These are phyloP conservation scores for Fraxinus xanthoxyloides DNA, from an alignment of 305 asterid species.

Conservation along the genomic window DNA sequence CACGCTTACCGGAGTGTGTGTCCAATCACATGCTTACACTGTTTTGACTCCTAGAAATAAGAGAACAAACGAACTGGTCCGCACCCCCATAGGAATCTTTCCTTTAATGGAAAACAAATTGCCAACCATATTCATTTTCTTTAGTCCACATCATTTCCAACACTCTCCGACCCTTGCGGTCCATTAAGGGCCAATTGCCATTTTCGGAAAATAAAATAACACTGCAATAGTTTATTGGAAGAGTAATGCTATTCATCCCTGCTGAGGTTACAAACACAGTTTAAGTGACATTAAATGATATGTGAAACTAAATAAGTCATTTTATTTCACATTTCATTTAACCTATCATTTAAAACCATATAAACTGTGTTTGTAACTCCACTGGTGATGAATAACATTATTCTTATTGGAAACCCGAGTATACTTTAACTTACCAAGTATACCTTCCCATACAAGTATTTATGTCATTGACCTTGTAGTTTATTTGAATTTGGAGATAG, in stretches of 20 bases:
- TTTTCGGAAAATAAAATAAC: too few species aligned
- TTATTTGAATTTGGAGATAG: background rate
- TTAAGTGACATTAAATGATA: too few species aligned
- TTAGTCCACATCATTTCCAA: slow-evolving; percentile 27
- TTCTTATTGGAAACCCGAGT: background rate
- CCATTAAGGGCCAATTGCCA: background rate
- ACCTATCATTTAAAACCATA: too few species aligned
- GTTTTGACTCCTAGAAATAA: slow-evolving; percentile 28
- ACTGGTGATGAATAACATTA: too few species aligned
- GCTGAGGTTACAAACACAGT: too few species aligned
- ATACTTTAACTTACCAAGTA: too few species aligned
- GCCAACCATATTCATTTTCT: slow-evolving; percentile 18
- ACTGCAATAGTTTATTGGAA: background rate
- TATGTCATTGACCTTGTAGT: background rate
- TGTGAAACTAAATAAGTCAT: too few species aligned
- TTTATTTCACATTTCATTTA: too few species aligned
- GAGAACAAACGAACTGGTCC: slow-evolving; percentile 1
- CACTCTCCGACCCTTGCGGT: background rate
- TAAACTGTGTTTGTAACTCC: too few species aligned
- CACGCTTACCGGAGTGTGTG: slow-evolving; percentile 43
- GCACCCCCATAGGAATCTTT: slow-evolving; percentile 37
- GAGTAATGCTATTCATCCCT: too few species aligned
- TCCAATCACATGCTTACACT: slow-evolving; percentile 30
- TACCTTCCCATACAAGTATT: background rate
- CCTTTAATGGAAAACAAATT: slow-evolving; percentile 55